These are phyloP conservation scores for Phlyctochytrium bullatum DNA, from an alignment of 192 early-diverging fungal genomes.

Conservation along the genomic window DNA sequence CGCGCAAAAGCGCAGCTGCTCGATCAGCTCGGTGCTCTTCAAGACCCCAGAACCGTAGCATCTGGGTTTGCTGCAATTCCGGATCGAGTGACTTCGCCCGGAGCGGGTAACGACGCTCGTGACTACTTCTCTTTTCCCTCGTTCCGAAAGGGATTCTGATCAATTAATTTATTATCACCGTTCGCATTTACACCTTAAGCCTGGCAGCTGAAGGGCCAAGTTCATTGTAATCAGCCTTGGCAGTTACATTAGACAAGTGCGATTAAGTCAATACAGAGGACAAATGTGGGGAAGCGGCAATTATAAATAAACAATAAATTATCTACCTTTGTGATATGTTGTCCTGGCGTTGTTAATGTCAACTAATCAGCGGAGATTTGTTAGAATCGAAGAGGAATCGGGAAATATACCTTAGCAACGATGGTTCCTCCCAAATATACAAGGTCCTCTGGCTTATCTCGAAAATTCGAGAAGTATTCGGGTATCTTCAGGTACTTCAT, in stretches of 20 bases:
- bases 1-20: neutral
- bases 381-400: neutral
- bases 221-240: conserved; percentile 90
- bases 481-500: conserved; percentile 77
- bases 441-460: conserved; percentile 63
- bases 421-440: conserved; percentile 83
- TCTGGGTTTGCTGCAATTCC: neutral
- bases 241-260: conserved; percentile 64
- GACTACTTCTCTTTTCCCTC: too few relatives aligned
- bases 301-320: too few relatives aligned
- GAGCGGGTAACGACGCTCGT: too few relatives aligned
- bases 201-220: conserved; percentile 76
- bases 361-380: conserved; percentile 16
- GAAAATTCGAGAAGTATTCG: conserved; percentile 82
- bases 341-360: conserved; percentile 17
- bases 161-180: neutral
- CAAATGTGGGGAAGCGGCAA: too few relatives aligned
- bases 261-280: conserved; percentile 1
- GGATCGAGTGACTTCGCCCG: too few relatives aligned
- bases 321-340: conserved; percentile 34
- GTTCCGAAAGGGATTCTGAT: neutral
- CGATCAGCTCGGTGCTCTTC: too few relatives aligned
- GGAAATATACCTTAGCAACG: conserved; percentile 71
- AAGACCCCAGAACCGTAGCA: neutral
- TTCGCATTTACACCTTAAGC: conserved; percentile 27